Percentiles rank a stretch among this genome's conserved stretches.
Evolutionary conservation across 2,329 filamentous ascomycete genomes (phyloP).

Genomic region (Fusarium duplospermum): DNA sequence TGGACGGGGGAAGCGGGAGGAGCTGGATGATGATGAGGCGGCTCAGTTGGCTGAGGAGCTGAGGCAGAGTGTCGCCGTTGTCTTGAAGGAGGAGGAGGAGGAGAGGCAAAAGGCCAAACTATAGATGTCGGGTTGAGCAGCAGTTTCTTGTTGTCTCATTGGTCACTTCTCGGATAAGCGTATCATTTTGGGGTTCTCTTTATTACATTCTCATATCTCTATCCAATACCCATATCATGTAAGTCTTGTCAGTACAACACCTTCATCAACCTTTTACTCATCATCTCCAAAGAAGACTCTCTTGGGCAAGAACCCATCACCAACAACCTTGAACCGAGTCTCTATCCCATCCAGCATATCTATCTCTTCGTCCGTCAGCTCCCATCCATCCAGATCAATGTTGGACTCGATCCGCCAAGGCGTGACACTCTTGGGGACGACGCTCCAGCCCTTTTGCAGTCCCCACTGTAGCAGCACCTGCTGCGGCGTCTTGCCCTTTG

Average conservation of each 20-base stretch:
- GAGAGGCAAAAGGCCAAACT: constrained; percentile 48
- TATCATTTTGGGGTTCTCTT: background rate
- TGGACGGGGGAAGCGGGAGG: constrained; percentile 76
- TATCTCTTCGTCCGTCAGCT: constrained; percentile 78
- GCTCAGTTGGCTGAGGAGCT: constrained; percentile 67
- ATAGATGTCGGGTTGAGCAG: constrained; percentile 38
- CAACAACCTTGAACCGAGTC: constrained; percentile 86
- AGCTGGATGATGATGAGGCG: constrained; percentile 82
- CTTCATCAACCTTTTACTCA: constrained; percentile 62
- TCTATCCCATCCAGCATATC: constrained; percentile 73
- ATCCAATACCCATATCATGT: constrained; percentile 20
- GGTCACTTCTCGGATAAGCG: background rate
- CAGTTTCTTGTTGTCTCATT: constrained; percentile 17
- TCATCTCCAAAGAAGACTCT: constrained; percentile 88
- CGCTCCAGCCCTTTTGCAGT: constrained; percentile 81
- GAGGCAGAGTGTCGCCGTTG: constrained; percentile 60
- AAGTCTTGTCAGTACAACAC: background rate
- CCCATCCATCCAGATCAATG: constrained; percentile 79
- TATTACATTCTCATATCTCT: background rate
- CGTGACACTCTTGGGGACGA: constrained; percentile 88
- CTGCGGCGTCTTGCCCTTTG: constrained; percentile 76
- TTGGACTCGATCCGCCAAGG: constrained; percentile 80
- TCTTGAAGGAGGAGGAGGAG: constrained; percentile 55
- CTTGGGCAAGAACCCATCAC: constrained; percentile 77
- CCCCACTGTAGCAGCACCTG: constrained; percentile 86